A percentile compares a stretch with the other conserved stretches of the same genome.
phyloP scores from a whole-genome alignment of 2,329 filamentous ascomycete genomes.

The Periglandula ipomoeae region DNA sequence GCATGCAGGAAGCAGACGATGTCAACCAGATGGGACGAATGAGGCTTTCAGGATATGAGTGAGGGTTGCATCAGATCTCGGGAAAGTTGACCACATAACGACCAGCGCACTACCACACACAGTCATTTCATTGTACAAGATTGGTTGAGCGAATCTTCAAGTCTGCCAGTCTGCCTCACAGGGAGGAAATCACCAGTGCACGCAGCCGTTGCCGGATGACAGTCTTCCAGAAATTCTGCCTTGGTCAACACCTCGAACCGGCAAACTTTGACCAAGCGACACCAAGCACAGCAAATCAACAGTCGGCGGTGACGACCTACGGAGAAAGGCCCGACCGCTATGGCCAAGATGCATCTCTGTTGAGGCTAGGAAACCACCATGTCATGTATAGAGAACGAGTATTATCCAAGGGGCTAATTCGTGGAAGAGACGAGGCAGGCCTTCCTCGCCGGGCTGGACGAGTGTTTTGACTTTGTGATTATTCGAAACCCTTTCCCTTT shows the following conservation, averaged over 20 bases:
- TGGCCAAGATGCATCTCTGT: neutral
- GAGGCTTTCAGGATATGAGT: slow-evolving; percentile 15
- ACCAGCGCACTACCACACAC: neutral
- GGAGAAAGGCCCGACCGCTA: neutral
- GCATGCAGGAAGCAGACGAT: neutral
- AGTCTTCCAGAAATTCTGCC: neutral
- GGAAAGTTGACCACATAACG: slow-evolving; percentile 4
- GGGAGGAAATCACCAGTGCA: neutral
- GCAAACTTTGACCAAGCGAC: neutral
- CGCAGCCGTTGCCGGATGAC: neutral
- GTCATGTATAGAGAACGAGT: neutral
- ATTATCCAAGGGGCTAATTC: neutral
- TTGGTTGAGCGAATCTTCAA: neutral
- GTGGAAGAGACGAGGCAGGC: slow-evolving; percentile 4
- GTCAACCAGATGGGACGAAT: neutral
- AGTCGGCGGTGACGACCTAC: neutral
- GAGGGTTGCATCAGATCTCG: slow-evolving; percentile 1
- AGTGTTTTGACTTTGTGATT: neutral
- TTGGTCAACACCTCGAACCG: neutral
- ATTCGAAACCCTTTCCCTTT: neutral
- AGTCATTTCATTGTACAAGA: neutral
- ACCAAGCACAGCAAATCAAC: neutral
- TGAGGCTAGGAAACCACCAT: neutral
- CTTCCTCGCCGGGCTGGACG: slow-evolving; percentile 2
- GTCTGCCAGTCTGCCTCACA: neutral